Evolutionary conservation across 169 alveolate species (phyloP), one percentile per base, ranked within the genome.

Genomic region (Fabrea salina): DNA sequence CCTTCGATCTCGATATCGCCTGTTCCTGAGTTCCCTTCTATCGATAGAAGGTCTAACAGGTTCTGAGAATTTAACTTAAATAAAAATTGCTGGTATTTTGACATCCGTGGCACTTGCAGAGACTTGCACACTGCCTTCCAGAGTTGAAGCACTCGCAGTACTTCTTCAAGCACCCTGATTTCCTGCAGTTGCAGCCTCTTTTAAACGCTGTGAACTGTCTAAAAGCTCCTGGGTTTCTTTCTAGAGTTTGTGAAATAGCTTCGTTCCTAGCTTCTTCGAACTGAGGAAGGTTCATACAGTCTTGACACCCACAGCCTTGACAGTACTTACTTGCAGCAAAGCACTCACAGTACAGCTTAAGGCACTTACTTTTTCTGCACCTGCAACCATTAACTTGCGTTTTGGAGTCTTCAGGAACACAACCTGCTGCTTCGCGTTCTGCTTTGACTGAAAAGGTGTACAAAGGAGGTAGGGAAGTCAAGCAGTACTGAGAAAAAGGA

Each of bases 301-400:
- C 87, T 33, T 57, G 44, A 70, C 97, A 94, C 75, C 91, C 88
- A 75, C 97, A 94, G 27, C 85, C 87, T 13, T 77, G 67, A 75
- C 97, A 94, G 68, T 84, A 88, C 51, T 80, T 86, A 13, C 88
- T 90, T 57, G 79, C 75, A 5, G 95, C 95, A 79, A 94, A 94
- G 74, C 97, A 94, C 61, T 94, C 97, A 77, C 97, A 94, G 82
- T 94, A 94, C 22, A 94, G 83, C 76, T 94, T 94, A 39, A 94
- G 76, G 59, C 97, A 94, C 74, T 89, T 91, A 25, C 95, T 85
- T 67, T 91, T 94, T 72, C 86, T 89, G 44, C 97, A 94, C 50
- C 91, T 89, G 66, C 97, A 94, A n/a, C 4, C 16, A 11, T 44
- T 44, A 11, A 44, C 53, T 44, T 44, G 8, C 16, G 8, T 44